These are phyloP conservation scores for Parasarocladium wereldwijsianum DNA, from an alignment of 2,329 filamentous ascomycete species.

Conservation along the genomic window DNA sequence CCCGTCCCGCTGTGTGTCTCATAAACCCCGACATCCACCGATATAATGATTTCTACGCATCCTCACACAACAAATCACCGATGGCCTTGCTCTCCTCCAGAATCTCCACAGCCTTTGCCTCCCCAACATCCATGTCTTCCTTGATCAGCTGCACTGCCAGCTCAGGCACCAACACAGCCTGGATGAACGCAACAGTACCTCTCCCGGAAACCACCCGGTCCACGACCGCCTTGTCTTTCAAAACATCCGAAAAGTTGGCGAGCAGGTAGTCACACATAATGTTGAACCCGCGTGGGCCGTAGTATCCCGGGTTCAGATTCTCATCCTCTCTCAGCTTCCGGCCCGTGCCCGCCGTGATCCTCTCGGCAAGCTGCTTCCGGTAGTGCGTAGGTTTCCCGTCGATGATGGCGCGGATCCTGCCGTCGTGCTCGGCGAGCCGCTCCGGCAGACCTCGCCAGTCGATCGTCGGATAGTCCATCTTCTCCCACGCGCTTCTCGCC, in stretches of 20 bases:
- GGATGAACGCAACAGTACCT: constrained; percentile 54
- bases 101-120: constrained; percentile 33
- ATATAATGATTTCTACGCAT: too few relatives aligned
- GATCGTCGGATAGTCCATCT: constrained; percentile 53
- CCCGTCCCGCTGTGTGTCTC: too few relatives aligned
- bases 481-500: constrained; percentile 31
- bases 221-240: constrained; percentile 46
- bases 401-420: constrained; percentile 43
- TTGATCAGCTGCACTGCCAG: constrained; percentile 37
- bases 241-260: constrained; percentile 37
- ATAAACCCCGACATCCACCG: too few relatives aligned
- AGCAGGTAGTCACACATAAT: constrained; percentile 60
- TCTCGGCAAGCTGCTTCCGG: constrained; percentile 37
- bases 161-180: constrained; percentile 67
- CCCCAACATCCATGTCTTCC: constrained; percentile 35
- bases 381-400: constrained; percentile 46
- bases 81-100: constrained; percentile 52
- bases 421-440: constrained; percentile 42
- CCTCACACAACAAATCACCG: constrained; percentile 54
- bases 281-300: constrained; percentile 59
- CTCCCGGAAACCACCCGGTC: constrained; percentile 53
- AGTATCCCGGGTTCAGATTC: constrained; percentile 62
- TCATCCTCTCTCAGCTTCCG: constrained; percentile 44
- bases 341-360: constrained; percentile 40
- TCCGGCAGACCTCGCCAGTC: constrained; percentile 48